Base-by-base conservation (phyloP, 768 basidiomycete genomes). In the Rhodotorula toruloides region DNA sequence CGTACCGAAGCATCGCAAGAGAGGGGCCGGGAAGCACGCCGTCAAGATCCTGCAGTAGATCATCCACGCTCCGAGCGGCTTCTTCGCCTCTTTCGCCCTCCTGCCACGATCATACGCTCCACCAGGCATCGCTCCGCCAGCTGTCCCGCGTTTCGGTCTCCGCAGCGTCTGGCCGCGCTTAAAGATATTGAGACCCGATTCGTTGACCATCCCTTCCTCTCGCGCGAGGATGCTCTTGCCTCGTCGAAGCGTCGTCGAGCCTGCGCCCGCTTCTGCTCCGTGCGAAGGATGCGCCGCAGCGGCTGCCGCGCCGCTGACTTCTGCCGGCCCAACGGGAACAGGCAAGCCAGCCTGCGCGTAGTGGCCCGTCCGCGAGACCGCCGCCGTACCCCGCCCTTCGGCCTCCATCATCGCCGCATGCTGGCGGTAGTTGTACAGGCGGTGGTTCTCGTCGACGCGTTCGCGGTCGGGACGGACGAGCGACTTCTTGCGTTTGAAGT, bases 41-140 rank as follows among this genome's bases (percentile, higher is more conserved):
- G 96, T 99, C 57, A 96, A 68, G 70, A 92, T 73, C 77, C 86
- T 86, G 78, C 89, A 96, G 78, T 92, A 99, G 65, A 88, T 85
- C 86, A 96, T 94, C 92, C 92, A 98, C 32, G 86, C 84, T 55
- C 91, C 87, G 71, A 91, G 87, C 21, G 94, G 94, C 19, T 93
- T 91, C 46, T 91, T 91, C 0, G 82, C 84, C 64, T 86, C 85
- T 64, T 86, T 85, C 55, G 84, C 85, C 83, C 34, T 73, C 70
- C 37, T 58, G 29, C n/a, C 29, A 63, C 27, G 59, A 54, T 64
- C 73, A 70, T 32, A 67, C 55, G 49, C 71, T 67, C 60, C 61
- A 22, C 64, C 59, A 64, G 86, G 48, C 48, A 31, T 49, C 22
- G 8, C 31, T 6, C 29, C 48, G 29, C 48, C 46, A 5, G n/a